A percentile compares a stretch with the other conserved stretches of the same genome.
phyloP scores from a whole-genome alignment of 192 early-diverging fungal species.

The Linnemannia exigua region DNA sequence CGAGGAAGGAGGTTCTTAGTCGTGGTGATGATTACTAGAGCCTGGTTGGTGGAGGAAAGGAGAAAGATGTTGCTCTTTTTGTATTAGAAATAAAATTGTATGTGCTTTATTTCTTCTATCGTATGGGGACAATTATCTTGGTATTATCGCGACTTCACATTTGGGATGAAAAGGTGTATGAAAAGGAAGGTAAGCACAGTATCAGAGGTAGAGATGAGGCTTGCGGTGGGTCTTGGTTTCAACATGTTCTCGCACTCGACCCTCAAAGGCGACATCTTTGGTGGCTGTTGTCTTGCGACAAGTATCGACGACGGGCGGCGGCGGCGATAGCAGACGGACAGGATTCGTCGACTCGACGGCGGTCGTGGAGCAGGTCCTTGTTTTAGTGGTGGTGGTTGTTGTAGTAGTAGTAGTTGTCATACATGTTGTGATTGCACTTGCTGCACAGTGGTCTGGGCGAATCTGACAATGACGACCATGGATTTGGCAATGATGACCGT shows the following conservation, averaged over 20 bases:
- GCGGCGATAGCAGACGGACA: not conserved
- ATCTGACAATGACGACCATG: not conserved
- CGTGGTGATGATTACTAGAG: slow-evolving; percentile 59
- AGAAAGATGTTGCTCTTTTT: not conserved
- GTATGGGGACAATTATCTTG: too few species aligned
- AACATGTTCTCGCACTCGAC: not conserved
- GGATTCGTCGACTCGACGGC: not conserved
- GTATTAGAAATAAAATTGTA: not conserved
- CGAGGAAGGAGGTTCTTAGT: slow-evolving; percentile 82
- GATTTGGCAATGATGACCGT: not conserved
- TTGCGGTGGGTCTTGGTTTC: not conserved
- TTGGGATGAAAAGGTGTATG: not conserved
- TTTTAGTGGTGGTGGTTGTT: not conserved
- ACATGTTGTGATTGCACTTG: not conserved
- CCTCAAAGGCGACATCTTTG: not conserved
- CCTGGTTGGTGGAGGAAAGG: not conserved
- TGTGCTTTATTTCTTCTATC: not conserved
- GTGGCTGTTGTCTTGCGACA: not conserved
- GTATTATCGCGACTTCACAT: not conserved
- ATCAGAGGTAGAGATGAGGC: not conserved
- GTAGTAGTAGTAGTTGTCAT: not conserved
- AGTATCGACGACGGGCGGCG: not conserved
- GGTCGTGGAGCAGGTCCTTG: not conserved
- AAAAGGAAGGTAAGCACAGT: not conserved
- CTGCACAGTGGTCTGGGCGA: not conserved